These are phyloP conservation scores for Cryptococcus jaspeensis DNA, from an alignment of 1,284 basidiomycete genomes.

Conservation along the genomic window DNA sequence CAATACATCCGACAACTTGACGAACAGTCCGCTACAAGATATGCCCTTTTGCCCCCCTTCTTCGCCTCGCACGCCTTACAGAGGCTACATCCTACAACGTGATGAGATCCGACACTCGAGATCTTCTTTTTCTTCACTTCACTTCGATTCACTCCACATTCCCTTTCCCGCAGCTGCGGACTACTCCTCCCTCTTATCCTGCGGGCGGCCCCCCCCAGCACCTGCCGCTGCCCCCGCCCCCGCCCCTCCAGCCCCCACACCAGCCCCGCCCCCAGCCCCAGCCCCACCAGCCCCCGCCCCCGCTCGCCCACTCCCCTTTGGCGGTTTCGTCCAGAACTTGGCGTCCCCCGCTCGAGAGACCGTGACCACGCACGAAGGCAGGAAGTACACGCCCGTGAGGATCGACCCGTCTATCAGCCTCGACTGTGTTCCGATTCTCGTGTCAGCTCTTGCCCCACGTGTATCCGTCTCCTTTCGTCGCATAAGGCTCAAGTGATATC, in stretches of 20 bases:
- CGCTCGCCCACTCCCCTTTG: slow-evolving; percentile 8
- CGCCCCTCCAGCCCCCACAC: not conserved
- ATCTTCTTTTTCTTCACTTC: no score
- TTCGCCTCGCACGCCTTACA: no score
- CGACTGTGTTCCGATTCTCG: slow-evolving; percentile 55
- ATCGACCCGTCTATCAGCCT: slow-evolving; percentile 76
- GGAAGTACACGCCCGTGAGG: slow-evolving; percentile 67
- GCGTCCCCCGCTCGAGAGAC: slow-evolving; percentile 68
- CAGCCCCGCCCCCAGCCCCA: not conserved
- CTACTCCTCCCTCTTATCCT: not conserved
- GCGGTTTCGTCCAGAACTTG: slow-evolving; percentile 78
- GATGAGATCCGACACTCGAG: no score
- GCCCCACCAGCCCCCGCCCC: not conserved
- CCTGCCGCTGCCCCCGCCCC: not conserved
- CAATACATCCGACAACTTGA: no score
- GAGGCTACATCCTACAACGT: not conserved
- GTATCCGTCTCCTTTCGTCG: no score
- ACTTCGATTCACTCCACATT: no score
- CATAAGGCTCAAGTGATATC: no score
- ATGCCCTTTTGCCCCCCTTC: no score
- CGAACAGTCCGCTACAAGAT: no score
- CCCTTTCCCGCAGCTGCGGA: no score
- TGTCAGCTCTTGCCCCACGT: slow-evolving; percentile 1
- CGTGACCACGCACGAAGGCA: slow-evolving; percentile 72
- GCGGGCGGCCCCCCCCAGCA: not conserved